Evolutionary conservation across 352 stramenopile species (phyloP).

Genomic region (Pythium diclinum): DNA sequence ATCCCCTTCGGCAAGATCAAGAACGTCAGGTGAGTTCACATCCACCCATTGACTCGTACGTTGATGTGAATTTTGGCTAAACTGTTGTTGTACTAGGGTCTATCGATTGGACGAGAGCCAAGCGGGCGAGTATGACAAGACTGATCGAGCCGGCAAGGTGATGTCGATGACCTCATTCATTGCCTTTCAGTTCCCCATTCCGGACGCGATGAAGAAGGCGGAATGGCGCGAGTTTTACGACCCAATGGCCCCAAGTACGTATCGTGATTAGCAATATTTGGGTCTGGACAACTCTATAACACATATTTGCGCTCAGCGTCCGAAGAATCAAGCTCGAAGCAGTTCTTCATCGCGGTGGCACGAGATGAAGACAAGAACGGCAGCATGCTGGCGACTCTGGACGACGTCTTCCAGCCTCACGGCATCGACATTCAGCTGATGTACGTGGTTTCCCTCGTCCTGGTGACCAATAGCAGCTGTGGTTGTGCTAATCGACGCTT

Average conservation of each 20-base stretch:
- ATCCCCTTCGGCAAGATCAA: no score
- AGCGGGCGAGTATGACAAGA: constrained; percentile 1
- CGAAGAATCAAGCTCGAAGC: constrained; percentile 8
- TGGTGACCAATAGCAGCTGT: background rate
- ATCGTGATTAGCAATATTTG: background rate
- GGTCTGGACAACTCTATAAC: background rate
- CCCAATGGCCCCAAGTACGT: constrained; percentile 5
- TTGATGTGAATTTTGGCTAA: no score
- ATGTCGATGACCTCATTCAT: constrained; percentile 25
- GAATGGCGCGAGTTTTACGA: constrained; percentile 25
- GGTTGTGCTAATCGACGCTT: background rate
- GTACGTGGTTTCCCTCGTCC: constrained; percentile 2
- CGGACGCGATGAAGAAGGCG: constrained; percentile 11
- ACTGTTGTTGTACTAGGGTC: background rate
- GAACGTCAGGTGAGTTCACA: constrained; percentile 4
- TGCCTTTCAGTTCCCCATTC: constrained; percentile 21
- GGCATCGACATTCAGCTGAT: background rate
- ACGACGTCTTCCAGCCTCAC: constrained; percentile 8
- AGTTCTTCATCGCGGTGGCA: constrained; percentile 13
- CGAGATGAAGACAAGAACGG: constrained; percentile 17
- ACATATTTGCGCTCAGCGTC: background rate
- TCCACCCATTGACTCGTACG: background rate
- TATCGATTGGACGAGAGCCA: constrained; percentile 14
- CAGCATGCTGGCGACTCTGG: background rate
- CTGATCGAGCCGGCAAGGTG: constrained; percentile 17